Base-by-base conservation (phyloP, 139 green algal genomes). In the Coelastrella sp. region DNA sequence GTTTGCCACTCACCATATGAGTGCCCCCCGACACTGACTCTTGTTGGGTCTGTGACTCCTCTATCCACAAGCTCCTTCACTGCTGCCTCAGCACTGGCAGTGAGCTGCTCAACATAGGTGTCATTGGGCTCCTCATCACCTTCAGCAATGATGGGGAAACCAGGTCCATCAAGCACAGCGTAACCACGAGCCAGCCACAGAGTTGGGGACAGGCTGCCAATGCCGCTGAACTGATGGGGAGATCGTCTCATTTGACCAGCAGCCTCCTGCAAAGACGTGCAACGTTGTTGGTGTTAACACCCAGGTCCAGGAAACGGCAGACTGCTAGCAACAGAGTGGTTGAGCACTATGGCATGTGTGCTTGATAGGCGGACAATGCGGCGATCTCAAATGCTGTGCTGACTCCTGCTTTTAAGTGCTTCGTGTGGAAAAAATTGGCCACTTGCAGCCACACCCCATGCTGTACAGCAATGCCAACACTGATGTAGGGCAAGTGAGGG, bases 91-190 rank as follows among this genome's bases (percentile, higher is more conserved):
- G 93, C 95, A 48, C 86, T 92, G 25, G 88, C 88, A 2, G 91
- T 94, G 3, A 99, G 93, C 94, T 99, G 97, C 91, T 99, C 91
- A 57, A 99, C 86, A 85, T 97, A 99, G 0, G 95, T 98, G 91
- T 99, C 97, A 73, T 99, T 99, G 25, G 98, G 95, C 85, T 98
- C 95, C 41, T 88, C 87, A 8, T 80, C 81, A 2, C 90, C 94
- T 66, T 96, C 93, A n/a, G 92, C 96, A 79, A 98, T 94, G 69
- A 99, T 98, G 30, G 97, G 97, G 60, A 99, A 91, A 7, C 94
- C 94, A 34, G 96, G 96, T 0, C 96, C 97, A 53, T 98, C 96
- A 69, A 99, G 92, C 50, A 99, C 91, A 0, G 96, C 95, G 81
- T 98, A 99, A 7, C 94, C 94, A 5, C 89, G 79, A 1, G 97